phyloP scores from a whole-genome alignment of 257 asterid species.

The Fraxinus cuspidata region DNA sequence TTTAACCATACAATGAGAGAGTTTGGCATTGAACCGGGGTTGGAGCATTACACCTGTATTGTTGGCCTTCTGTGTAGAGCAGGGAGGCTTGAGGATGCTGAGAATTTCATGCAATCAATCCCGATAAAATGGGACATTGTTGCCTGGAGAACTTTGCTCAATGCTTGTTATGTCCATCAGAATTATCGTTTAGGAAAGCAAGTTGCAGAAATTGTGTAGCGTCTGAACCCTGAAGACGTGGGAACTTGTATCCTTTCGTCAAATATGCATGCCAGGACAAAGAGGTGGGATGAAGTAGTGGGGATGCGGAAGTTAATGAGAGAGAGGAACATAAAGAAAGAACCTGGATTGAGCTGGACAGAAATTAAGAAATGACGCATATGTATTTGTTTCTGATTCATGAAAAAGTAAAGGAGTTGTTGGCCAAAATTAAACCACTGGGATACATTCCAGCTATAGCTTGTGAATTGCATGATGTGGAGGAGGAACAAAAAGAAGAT shows the following conservation, averaged over 20 bases:
- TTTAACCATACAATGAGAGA: conserved; percentile 54
- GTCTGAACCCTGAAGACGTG: conserved; percentile 63
- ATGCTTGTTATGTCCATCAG: conserved; percentile 73
- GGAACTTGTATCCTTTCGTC: conserved; percentile 72
- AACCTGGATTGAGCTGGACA: conserved; percentile 93
- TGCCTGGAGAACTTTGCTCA: conserved; percentile 85
- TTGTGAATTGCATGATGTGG: conserved; percentile 74
- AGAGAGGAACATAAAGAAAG: conserved; percentile 64
- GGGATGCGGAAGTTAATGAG: conserved; percentile 53
- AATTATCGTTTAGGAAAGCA: conserved; percentile 61
- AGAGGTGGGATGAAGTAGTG: conserved; percentile 78
- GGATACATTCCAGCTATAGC: conserved; percentile 62
- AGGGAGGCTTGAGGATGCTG: conserved; percentile 72
- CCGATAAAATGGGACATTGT: conserved; percentile 69
- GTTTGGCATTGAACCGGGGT: conserved; percentile 62
- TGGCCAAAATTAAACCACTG: conserved; percentile 55
- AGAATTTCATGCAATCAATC: conserved; percentile 52
- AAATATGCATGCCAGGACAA: conserved; percentile 74
- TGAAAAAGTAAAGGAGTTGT: conserved; percentile 51
- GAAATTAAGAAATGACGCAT: conserved; percentile 71
- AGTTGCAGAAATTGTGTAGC: conserved; percentile 53
- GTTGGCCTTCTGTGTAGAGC: conserved; percentile 74
- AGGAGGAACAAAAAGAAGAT: conserved; percentile 74
- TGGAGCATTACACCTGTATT: conserved; percentile 83
- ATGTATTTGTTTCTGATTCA: conserved; percentile 68